These are phyloP conservation scores for Microsporum canis DNA, from an alignment of 2,329 filamentous ascomycete species.

Conservation along the genomic window DNA sequence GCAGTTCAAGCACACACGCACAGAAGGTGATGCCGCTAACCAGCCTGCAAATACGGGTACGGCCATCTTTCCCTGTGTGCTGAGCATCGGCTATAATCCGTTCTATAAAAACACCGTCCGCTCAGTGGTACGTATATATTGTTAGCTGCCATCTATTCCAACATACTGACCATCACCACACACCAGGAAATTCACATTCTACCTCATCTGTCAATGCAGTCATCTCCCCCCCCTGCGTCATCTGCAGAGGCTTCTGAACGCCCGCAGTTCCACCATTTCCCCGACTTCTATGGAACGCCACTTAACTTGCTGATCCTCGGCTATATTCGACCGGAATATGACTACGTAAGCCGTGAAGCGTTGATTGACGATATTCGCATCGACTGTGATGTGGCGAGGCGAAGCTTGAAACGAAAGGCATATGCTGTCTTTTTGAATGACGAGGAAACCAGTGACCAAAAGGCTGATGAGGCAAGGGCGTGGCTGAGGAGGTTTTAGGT, in stretches of 20 bases:
- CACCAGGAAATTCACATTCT: conserved; percentile 71
- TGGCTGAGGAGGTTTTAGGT: conserved; percentile 27
- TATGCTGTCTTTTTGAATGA: conserved; percentile 40
- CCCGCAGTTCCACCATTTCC: conserved; percentile 31
- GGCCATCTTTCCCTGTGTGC: conserved; percentile 68
- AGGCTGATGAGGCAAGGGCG: conserved; percentile 22
- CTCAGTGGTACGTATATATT: conserved; percentile 47
- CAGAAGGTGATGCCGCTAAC: not conserved
- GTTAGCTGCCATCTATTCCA: not conserved
- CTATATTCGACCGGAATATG: conserved; percentile 78
- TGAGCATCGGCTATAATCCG: conserved; percentile 93
- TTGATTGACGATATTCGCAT: conserved; percentile 78
- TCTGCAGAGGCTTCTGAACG: conserved; percentile 4
- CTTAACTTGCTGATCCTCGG: conserved; percentile 74
- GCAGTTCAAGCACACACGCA: conserved; percentile 22
- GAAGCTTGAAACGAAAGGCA: conserved; percentile 55
- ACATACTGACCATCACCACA: not conserved
- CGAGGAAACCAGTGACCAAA: conserved; percentile 19
- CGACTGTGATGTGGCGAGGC: conserved; percentile 72
- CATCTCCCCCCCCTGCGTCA: conserved; percentile 20
- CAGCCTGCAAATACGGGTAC: conserved; percentile 6
- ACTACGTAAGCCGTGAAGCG: conserved; percentile 74
- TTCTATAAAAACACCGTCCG: conserved; percentile 89
- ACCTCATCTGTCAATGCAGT: conserved; percentile 49
- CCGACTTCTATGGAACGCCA: conserved; percentile 74